Conservation (phyloP, 306 rosid species). For the Cicer yamashitae region DNA sequence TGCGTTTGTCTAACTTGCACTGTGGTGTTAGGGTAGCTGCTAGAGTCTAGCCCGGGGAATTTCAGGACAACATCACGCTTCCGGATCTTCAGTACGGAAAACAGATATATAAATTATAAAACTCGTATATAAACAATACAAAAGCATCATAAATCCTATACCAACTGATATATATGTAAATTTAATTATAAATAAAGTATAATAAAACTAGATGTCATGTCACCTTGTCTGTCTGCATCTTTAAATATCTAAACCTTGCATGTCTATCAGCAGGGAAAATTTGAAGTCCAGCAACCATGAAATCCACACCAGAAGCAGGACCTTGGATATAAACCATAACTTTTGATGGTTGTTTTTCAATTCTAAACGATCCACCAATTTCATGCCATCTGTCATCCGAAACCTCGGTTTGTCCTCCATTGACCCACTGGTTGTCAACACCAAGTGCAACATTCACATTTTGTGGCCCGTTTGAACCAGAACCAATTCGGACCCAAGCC, state of each 20-base stretch:
- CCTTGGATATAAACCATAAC: conserved; percentile 93
- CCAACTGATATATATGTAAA: not conserved
- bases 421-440: conserved; percentile 95
- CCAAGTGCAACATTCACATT: conserved; percentile 84
- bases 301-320: conserved; percentile 83
- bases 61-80: conserved; percentile 82
- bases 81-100: conserved; percentile 65
- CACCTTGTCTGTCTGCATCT: conserved; percentile 80
- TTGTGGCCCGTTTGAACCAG: conserved; percentile 78
- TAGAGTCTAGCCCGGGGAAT: conserved; percentile 66
- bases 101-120: not conserved
- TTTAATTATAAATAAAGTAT: conserved; percentile 16
- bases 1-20: conserved; percentile 70
- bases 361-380: conserved; percentile 92
- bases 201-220: conserved; percentile 47
- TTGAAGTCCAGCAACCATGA: conserved; percentile 94
- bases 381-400: conserved; percentile 81
- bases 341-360: conserved; percentile 87
- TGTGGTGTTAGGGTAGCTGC: conserved; percentile 50
- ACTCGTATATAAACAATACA: not conserved
- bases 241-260: conserved; percentile 72
- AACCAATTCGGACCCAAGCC: conserved; percentile 87
- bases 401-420: conserved; percentile 85
- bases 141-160: conserved; percentile 18
- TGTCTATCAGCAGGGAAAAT: conserved; percentile 83